Conservation (phyloP, 1,284 basidiomycete genomes). For the Ganoderma sinense region DNA sequence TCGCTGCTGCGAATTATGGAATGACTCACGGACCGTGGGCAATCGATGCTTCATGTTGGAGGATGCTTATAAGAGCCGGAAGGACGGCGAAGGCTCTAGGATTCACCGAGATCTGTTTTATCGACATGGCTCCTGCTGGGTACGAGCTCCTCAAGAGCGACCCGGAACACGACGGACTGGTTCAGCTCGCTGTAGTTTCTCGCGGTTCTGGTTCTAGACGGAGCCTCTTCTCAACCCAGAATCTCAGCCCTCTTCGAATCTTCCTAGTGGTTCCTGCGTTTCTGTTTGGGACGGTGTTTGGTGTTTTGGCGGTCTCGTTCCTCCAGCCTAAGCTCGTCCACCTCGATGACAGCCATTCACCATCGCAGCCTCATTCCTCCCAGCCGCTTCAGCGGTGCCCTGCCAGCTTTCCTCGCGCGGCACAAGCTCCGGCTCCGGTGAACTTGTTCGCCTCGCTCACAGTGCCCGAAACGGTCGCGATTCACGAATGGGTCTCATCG, state of each 20-base stretch:
- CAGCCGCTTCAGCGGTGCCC: constrained; percentile 43
- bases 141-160: constrained; percentile 29
- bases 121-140: constrained; percentile 24
- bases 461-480: constrained; percentile 49
- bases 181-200: constrained; percentile 12
- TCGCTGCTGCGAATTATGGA: neutral
- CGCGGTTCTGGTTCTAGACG: constrained; percentile 10
- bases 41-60: neutral
- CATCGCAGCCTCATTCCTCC: constrained; percentile 13
- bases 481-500: constrained; percentile 55
- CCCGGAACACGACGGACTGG: constrained; percentile 21
- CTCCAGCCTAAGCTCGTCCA: constrained; percentile 32
- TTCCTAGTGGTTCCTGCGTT: neutral
- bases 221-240: constrained; percentile 21
- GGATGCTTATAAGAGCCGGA: constrained; percentile 7
- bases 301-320: constrained; percentile 15
- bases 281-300: neutral
- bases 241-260: constrained; percentile 30
- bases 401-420: constrained; percentile 41
- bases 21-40: constrained; percentile 9
- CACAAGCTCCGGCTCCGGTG: constrained; percentile 48
- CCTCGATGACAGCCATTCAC: constrained; percentile 10
- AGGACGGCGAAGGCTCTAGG: neutral
- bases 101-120: neutral
- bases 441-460: constrained; percentile 60